phyloP scores from a whole-genome alignment of 208 protist genomes.

The Leishmania amazonensis region DNA sequence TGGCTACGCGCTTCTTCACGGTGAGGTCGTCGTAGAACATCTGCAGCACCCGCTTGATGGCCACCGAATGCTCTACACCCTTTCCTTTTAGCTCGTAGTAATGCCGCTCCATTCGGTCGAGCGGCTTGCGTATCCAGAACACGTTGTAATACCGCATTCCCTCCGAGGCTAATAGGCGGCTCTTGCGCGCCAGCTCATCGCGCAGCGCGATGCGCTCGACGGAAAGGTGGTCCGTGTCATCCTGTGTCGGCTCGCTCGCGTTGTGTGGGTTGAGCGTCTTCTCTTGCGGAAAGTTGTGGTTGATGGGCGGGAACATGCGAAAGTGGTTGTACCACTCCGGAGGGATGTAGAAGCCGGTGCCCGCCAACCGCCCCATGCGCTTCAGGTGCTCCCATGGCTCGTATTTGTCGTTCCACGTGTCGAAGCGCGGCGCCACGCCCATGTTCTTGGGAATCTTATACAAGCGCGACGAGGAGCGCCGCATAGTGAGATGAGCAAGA shows the following conservation, averaged over 20 bases:
- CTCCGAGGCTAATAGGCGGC: conserved; percentile 82
- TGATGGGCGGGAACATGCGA: conserved; percentile 91
- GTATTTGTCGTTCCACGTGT: conserved; percentile 91
- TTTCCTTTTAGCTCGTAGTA: conserved; percentile 82
- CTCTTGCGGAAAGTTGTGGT: conserved; percentile 91
- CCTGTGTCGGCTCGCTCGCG: conserved; percentile 75
- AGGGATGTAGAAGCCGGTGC: conserved; percentile 93
- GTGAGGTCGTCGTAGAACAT: conserved; percentile 82
- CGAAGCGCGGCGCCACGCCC: conserved; percentile 86
- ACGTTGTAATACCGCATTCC: conserved; percentile 94
- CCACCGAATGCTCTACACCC: conserved; percentile 69
- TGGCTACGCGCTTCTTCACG: conserved; percentile 82
- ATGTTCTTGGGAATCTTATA: conserved; percentile 91
- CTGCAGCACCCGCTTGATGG: conserved; percentile 81
- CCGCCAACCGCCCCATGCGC: conserved; percentile 85
- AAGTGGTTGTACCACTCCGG: conserved; percentile 94
- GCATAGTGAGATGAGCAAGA: conserved; percentile 33
- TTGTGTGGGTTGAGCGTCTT: conserved; percentile 89
- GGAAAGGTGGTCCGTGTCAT: conserved; percentile 56
- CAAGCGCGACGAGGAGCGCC: conserved; percentile 24
- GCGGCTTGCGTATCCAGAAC: conserved; percentile 91
- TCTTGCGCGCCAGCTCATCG: conserved; percentile 81
- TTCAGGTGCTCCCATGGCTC: conserved; percentile 92
- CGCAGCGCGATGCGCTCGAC: conserved; percentile 72
- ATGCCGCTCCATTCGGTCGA: conserved; percentile 91